Base-by-base conservation (phyloP, 2,329 filamentous ascomycete genomes). In the Colletotrichum simmondsii region DNA sequence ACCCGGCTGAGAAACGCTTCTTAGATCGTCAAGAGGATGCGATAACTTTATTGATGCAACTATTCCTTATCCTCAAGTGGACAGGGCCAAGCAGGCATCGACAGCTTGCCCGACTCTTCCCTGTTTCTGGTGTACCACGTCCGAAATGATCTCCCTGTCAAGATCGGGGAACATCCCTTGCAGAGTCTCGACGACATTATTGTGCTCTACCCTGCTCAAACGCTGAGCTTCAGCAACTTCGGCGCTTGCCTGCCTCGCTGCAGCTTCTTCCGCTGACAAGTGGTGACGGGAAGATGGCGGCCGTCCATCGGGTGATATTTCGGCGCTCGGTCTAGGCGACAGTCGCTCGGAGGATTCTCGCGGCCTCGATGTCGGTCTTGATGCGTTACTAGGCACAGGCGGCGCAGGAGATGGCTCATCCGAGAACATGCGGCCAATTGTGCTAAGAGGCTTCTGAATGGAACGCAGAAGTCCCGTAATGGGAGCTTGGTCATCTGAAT, bases 131-230 rank as follows among this genome's bases (percentile, higher is more conserved):
- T 96, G 92, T 30, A 99, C 97, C 53, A 99, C 97, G 84, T 99
- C 97, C 78, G 95, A 95, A 80, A 99, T 98, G 49, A 99, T 90
- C 61, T 99, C 97, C 78, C 92, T 91, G 81, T 99, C 97, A 63
- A 99, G 86, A 79, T 97, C 95, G 1, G 97, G 97, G 81, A 99
- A 99, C 97, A 99, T 99, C 77, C 95, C 93, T 60, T 94, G 92
- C 70, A 99, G 85, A 46, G 97, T 98, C 83, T 98, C 97, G 3
- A 98, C 96, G 8, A 99, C 92, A 77, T 95, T 96, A 66, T 91
- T 88, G 82, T 98, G 95, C 86, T 99, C 97, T 68, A 93, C 92
- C 46, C 92, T 88, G 76, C 97, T 92, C 73, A 98, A 91, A 19
- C 93, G 88, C 75, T 95, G 91, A 8, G 96, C 96, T 81, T 99